Evolutionary conservation across 345 rosid genomes (phyloP).

Genomic region (Eucalyptus polyanthemos): DNA sequence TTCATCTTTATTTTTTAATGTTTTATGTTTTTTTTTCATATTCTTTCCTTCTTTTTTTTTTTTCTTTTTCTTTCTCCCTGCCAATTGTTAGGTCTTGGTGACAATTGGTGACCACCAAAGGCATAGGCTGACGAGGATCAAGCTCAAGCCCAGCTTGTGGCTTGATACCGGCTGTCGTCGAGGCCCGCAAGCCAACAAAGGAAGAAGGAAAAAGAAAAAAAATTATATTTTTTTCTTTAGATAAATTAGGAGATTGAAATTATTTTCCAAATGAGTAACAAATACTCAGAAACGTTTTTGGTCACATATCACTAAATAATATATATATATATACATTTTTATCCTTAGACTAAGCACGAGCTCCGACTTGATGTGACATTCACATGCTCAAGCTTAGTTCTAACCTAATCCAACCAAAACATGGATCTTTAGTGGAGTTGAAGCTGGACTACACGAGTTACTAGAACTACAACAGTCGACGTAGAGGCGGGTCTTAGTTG

Average conservation of each 20-base stretch:
- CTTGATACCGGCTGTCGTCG: accelerated
- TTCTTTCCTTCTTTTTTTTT: too few relatives aligned
- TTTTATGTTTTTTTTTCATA: too few relatives aligned
- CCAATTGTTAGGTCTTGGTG: too few relatives aligned
- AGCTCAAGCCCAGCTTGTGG: neutral
- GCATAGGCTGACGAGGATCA: neutral
- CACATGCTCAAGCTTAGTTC: neutral
- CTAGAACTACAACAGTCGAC: neutral
- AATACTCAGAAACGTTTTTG: accelerated
- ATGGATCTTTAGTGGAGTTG: neutral
- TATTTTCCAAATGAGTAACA: too few relatives aligned
- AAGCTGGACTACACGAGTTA: neutral
- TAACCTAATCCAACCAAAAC: neutral
- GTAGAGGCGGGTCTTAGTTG: neutral
- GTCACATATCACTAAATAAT: neutral
- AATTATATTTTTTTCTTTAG: too few relatives aligned
- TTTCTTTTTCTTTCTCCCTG: neutral
- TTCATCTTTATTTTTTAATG: too few relatives aligned
- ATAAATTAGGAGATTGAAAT: neutral
- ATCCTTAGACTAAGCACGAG: neutral
- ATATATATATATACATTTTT: too few relatives aligned
- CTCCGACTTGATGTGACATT: neutral
- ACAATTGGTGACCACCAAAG: neutral
- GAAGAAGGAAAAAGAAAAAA: too few relatives aligned
- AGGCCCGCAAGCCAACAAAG: neutral